phyloP scores from a whole-genome alignment of 2,329 filamentous ascomycete species.

The Beauveria bassiana region DNA sequence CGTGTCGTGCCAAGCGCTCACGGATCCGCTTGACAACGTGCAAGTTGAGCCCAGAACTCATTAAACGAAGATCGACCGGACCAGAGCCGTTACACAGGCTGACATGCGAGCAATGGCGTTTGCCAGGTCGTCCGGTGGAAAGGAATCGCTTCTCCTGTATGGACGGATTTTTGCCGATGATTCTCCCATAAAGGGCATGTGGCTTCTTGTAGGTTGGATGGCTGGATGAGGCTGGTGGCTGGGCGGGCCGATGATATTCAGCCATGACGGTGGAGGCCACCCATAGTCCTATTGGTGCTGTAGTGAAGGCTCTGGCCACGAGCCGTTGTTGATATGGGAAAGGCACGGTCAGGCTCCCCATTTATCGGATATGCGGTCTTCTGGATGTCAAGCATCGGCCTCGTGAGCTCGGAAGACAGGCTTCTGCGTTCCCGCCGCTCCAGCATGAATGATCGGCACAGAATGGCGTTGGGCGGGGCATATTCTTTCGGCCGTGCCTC shows the following conservation, averaged over 20 bases:
- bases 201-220: not conserved
- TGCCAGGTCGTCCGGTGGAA: not conserved
- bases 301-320: not conserved
- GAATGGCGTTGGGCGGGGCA: not conserved
- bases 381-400: not conserved
- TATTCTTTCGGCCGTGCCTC: not conserved
- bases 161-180: not conserved
- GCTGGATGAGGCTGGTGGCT: not conserved
- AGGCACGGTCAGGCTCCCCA: not conserved
- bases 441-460: not conserved
- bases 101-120: not conserved
- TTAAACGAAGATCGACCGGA: not conserved
- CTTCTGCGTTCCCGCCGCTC: not conserved
- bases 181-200: not conserved
- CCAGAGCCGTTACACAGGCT: not conserved
- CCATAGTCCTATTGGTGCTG: not conserved
- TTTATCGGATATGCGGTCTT: not conserved
- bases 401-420: not conserved
- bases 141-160: not conserved
- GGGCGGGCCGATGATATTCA: not conserved
- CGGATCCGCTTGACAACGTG: not conserved
- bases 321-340: not conserved
- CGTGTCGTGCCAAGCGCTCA: not conserved
- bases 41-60: not conserved
- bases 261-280: not conserved